Conservation (phyloP, 805 yeast genomes). For the Metschnikowia continentalis region DNA sequence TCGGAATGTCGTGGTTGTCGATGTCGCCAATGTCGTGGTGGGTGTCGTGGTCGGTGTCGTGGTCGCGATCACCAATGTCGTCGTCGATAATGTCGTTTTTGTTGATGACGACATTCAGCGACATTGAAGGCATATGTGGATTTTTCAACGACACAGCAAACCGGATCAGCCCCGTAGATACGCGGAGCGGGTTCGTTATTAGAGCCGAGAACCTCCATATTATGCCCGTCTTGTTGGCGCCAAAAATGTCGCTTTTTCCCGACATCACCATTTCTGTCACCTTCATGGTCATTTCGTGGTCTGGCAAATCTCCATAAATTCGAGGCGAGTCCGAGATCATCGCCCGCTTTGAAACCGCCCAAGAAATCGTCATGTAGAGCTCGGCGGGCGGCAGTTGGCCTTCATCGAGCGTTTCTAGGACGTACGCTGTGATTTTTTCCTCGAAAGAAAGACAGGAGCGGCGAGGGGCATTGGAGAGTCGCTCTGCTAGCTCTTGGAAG, state of each 20-base stretch:
- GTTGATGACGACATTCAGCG: neutral
- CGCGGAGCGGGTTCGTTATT: constrained; percentile 7
- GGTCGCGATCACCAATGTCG: neutral
- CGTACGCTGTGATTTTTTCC: constrained; percentile 27
- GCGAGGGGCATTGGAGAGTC: neutral
- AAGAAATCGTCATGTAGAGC: constrained; percentile 5
- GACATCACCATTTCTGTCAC: constrained; percentile 4
- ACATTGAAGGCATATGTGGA: constrained; percentile 1
- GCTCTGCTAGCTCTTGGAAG: neutral
- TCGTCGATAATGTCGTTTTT: neutral
- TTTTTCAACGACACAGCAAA: constrained; percentile 5
- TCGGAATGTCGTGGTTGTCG: neutral
- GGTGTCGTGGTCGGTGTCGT: neutral
- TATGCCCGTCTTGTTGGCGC: constrained; percentile 2
- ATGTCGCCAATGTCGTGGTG: neutral
- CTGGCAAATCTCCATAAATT: neutral
- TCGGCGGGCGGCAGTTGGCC: constrained; percentile 1
- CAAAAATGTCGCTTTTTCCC: constrained; percentile 3
- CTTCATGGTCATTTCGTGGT: neutral
- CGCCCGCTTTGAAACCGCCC: neutral
- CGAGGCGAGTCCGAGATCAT: neutral
- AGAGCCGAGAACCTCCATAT: constrained; percentile 30
- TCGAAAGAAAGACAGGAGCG: constrained; percentile 24
- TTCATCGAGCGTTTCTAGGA: constrained; percentile 16
- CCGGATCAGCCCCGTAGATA: constrained; percentile 5